Evolutionary conservation across 768 basidiomycete genomes (phyloP), one percentile per base, ranked within the genome.

Genomic region (Leccinum sublutescens): DNA sequence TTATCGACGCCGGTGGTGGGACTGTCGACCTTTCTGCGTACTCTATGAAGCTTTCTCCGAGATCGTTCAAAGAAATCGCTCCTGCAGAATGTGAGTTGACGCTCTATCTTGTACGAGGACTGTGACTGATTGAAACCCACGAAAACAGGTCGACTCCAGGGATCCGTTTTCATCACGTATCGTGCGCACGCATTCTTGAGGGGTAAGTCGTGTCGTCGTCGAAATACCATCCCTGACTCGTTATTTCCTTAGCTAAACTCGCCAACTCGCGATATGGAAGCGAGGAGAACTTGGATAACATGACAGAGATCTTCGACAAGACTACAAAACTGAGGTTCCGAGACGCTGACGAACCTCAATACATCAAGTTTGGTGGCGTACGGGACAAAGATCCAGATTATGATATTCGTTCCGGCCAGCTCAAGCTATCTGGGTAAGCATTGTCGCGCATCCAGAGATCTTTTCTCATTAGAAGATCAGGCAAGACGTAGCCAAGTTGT

Each of bases 1-100:
- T 83, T 12, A 76, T 82, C 19, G 82, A 84, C 60, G 80, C 80
- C 5, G 83, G 82, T 10, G 79, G 79, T 11, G 74, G 75, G 1
- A 79, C 75, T 0, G 62, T 76, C 12, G 77, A 78, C 52, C 52
- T 78, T 12, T 80, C 79, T 51, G 76, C 72, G 34, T 78, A 68
- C 66, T 72, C 62, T 19, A 75, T 79, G 69, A 72, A 74, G 36
- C 65, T 71, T n/a, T 76, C 76, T 21, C 74, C 75, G 63, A 55
- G 75, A 64, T 64, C 64, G 5, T 73, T 78, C 54, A 66, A 77
- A 29, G 76, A 79, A 54, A 68, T 79, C 45, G 66, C 68, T 49
- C 67, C 71, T 47, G 64, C 70, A 34, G 72, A 72, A 25, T 75
- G 75, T 75, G 40, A 50, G 72, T 62, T 33, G 3, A 2, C 31